phyloP scores from a whole-genome alignment of 2,329 filamentous ascomycete genomes.

The Alternaria novae-zelandiae region DNA sequence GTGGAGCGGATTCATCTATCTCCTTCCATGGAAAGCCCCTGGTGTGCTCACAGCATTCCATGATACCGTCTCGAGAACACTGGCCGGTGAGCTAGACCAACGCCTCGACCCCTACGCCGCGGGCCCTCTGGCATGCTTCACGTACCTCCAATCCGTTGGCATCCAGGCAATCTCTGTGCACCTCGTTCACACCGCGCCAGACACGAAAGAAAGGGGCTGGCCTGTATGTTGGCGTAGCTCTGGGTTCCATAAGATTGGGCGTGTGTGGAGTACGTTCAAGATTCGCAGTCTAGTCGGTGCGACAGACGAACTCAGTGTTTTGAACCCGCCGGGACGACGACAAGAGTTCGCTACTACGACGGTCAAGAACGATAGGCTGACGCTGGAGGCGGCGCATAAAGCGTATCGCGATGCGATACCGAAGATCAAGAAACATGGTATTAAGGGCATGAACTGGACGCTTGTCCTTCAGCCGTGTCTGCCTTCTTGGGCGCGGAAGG shows the following conservation, averaged over 20 bases:
- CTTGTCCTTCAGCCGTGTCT: slow-evolving; percentile 31
- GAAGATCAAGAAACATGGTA: slow-evolving; percentile 23
- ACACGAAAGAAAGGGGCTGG: slow-evolving; percentile 32
- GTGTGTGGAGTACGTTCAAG: slow-evolving; percentile 47
- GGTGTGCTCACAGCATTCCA: slow-evolving; percentile 15
- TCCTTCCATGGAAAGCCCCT: slow-evolving; percentile 13
- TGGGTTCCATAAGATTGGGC: slow-evolving; percentile 37
- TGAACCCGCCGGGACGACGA: slow-evolving; percentile 18
- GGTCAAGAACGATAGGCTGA: slow-evolving; percentile 43
- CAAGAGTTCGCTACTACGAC: slow-evolving; percentile 48
- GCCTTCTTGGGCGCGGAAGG: slow-evolving; percentile 21
- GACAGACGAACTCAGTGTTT: slow-evolving; percentile 41
- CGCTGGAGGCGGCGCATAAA: slow-evolving; percentile 33
- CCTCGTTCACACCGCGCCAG: slow-evolving; percentile 51
- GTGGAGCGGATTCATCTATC: slow-evolving; percentile 46
- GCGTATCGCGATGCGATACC: slow-evolving; percentile 37
- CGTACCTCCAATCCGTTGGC: slow-evolving; percentile 66
- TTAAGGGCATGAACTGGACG: slow-evolving; percentile 44
- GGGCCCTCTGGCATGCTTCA: slow-evolving; percentile 60
- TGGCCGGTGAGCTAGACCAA: slow-evolving; percentile 2
- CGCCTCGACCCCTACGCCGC: slow-evolving; percentile 51
- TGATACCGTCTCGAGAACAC: slow-evolving; percentile 1
- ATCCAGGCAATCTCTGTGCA: slow-evolving; percentile 54
- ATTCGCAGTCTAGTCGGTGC: slow-evolving; percentile 39
- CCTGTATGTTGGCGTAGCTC: slow-evolving; percentile 42